phyloP scores from a whole-genome alignment of 148 eudicot genomes.

The Chenopodium quinoa region DNA sequence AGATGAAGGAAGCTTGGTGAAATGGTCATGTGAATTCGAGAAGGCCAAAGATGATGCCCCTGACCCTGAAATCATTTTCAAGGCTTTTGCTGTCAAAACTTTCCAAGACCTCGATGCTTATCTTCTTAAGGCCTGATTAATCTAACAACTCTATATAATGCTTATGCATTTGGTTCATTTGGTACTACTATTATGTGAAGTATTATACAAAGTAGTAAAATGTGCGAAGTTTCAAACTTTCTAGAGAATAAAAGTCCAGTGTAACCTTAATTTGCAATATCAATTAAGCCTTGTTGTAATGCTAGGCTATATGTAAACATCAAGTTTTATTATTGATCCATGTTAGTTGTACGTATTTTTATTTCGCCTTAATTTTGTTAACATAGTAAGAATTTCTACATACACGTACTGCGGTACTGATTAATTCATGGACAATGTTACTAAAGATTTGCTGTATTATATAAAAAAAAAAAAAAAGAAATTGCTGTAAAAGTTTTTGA shows the following conservation, averaged over 20 bases:
- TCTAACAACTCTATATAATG: neutral
- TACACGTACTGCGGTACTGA: no score
- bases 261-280: neutral
- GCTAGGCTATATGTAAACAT: neutral
- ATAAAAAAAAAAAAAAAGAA: no score
- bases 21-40: conserved; percentile 72
- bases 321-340: neutral
- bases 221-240: neutral
- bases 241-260: neutral
- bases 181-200: neutral
- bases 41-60: conserved; percentile 71
- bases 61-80: conserved; percentile 45
- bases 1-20: conserved; percentile 59
- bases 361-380: no score
- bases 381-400: no score
- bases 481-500: no score
- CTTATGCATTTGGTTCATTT: neutral
- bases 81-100: conserved; percentile 60
- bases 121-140: conserved; percentile 38
- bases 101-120: conserved; percentile 66
- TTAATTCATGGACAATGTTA: no score
- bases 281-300: neutral
- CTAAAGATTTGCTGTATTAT: no score
- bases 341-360: neutral
- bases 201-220: neutral